Conservation (phyloP, 1,139 yeast genomes). For the Kodamaea sp. region DNA sequence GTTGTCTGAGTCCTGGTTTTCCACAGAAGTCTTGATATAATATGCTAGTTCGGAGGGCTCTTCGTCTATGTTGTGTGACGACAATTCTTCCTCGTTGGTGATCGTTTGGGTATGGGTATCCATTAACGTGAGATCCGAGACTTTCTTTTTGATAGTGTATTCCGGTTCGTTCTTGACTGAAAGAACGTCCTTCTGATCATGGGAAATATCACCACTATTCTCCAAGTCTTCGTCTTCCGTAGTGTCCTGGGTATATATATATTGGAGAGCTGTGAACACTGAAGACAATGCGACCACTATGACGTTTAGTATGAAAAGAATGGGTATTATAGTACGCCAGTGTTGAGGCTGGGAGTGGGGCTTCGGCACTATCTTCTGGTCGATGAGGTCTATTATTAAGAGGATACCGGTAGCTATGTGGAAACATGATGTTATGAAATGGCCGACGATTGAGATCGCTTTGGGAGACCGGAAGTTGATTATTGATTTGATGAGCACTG, state of each 20-base stretch:
- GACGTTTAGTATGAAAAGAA: constrained; percentile 12
- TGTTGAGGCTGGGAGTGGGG: constrained; percentile 3
- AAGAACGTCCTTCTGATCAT: too few relatives aligned
- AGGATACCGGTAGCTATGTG: constrained; percentile 22
- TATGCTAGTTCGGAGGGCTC: constrained; percentile 12
- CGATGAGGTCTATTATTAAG: constrained; percentile 17
- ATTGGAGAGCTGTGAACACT: constrained; percentile 3
- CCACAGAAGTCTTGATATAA: constrained; percentile 13
- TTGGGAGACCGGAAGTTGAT: neutral
- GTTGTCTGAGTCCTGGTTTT: constrained; percentile 6
- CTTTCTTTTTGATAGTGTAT: too few relatives aligned
- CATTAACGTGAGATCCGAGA: constrained; percentile 1
- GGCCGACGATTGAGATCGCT: constrained; percentile 4
- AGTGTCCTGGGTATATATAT: constrained; percentile 2
- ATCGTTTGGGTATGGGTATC: constrained; percentile 3
- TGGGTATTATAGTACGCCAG: constrained; percentile 13
- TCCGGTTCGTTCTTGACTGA: too few relatives aligned
- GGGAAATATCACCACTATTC: neutral
- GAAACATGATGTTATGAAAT: constrained; percentile 14
- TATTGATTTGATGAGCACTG: neutral
- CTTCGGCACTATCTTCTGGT: constrained; percentile 3
- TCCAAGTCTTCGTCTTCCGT: neutral
- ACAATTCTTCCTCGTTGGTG: constrained; percentile 15
- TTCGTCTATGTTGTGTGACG: constrained; percentile 13
- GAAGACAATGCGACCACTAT: constrained; percentile 10